phyloP scores from a whole-genome alignment of 805 yeast genomes.

The Starmerella kuoi region DNA sequence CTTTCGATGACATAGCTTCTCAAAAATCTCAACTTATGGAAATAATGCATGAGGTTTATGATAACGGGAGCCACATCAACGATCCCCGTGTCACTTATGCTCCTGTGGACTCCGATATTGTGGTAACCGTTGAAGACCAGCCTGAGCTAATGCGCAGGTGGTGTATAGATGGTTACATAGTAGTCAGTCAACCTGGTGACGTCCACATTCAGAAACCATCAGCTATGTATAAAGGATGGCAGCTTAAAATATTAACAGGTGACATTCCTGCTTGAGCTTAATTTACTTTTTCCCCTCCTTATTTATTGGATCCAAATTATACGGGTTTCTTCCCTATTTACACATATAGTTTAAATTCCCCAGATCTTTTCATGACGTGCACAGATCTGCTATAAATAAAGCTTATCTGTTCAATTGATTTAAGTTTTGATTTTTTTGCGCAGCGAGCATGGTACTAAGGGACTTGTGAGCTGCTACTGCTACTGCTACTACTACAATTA shows the following conservation, averaged over 20 bases:
- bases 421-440: no score
- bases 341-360: no score
- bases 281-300: neutral
- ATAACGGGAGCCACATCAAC: constrained; percentile 42
- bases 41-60: constrained; percentile 46
- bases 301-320: no score
- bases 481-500: no score
- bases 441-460: no score
- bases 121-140: constrained; percentile 24
- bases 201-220: constrained; percentile 21
- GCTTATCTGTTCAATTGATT: no score
- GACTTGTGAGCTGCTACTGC: no score
- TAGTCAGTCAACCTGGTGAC: constrained; percentile 25
- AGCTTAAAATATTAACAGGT: constrained; percentile 11
- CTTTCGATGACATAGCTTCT: constrained; percentile 20
- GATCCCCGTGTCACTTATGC: constrained; percentile 40
- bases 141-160: constrained; percentile 35
- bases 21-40: constrained; percentile 35
- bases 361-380: no score
- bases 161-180: constrained; percentile 57
- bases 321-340: no score
- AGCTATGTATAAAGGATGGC: constrained; percentile 25
- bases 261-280: neutral
- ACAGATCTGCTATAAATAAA: no score
- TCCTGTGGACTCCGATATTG: constrained; percentile 21